Evolutionary conservation across 441 rosid species (phyloP).

Genomic region (Iberis amara): DNA sequence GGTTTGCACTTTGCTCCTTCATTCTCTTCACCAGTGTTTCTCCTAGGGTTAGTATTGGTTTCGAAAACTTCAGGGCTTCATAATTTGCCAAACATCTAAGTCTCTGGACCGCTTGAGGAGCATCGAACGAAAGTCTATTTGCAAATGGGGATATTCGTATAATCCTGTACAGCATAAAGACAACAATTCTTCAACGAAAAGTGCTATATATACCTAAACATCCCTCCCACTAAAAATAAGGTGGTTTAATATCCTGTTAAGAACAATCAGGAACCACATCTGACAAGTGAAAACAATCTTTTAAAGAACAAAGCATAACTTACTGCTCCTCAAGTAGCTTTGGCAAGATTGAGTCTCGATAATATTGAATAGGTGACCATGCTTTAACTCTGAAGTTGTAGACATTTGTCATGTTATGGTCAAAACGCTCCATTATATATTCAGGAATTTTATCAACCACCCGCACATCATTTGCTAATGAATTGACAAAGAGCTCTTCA

Average conservation of each 20-base stretch:
- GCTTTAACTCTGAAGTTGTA: constrained; percentile 98
- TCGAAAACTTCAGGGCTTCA: constrained; percentile 78
- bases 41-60: constrained; percentile 69
- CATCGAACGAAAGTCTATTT: constrained; percentile 93
- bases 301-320: constrained; percentile 34
- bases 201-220: constrained; percentile 14
- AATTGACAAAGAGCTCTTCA: constrained; percentile 68
- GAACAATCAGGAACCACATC: constrained; percentile 2
- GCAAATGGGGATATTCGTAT: constrained; percentile 99
- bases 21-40: constrained; percentile 80
- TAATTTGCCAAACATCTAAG: constrained; percentile 96
- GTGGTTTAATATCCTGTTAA: neutral
- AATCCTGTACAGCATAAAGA: constrained; percentile 54
- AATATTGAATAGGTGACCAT: constrained; percentile 87
- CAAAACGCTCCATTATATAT: constrained; percentile 95
- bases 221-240: neutral
- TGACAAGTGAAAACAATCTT: constrained; percentile 9
- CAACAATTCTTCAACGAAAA: constrained; percentile 15
- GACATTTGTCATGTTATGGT: constrained; percentile 78
- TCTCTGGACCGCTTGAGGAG: constrained; percentile 86
- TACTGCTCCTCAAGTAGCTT: constrained; percentile 94
- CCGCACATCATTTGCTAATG: constrained; percentile 76
- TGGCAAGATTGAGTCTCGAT: constrained; percentile 80
- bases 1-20: constrained; percentile 76
- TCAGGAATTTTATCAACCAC: constrained; percentile 80